Conservation (phyloP, 1,284 basidiomycete species). For the Quambalaria eucalypti region DNA sequence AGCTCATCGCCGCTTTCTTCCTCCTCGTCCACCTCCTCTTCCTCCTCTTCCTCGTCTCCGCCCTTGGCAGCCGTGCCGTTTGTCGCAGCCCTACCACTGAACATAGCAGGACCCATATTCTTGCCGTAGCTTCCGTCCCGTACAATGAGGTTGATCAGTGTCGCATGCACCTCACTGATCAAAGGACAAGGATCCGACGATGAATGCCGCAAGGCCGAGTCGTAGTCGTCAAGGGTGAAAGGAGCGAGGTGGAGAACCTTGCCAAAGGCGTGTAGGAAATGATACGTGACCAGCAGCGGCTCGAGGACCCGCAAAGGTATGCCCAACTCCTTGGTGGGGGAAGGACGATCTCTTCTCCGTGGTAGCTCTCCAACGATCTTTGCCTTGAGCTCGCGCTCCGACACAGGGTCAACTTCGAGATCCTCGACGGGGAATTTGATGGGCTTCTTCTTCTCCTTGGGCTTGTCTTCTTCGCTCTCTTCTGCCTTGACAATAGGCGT, state of each 20-base stretch:
- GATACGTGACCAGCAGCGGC: slow-evolving; percentile 77
- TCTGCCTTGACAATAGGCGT: slow-evolving; percentile 7
- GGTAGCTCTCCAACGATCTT: slow-evolving; percentile 27
- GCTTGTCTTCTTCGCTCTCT: slow-evolving; percentile 58
- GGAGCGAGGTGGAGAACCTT: slow-evolving; percentile 79
- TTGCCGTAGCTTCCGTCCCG: slow-evolving; percentile 61
- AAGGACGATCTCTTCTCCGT: slow-evolving; percentile 51
- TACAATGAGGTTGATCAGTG: slow-evolving; percentile 72
- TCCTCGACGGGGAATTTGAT: slow-evolving; percentile 61
- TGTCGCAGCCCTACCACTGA: background rate
- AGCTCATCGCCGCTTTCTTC: slow-evolving; percentile 28
- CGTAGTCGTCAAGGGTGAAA: slow-evolving; percentile 88
- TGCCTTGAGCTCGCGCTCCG: slow-evolving; percentile 35
- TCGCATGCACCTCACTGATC: slow-evolving; percentile 77
- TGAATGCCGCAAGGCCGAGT: slow-evolving; percentile 72
- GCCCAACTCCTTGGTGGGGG: slow-evolving; percentile 56
- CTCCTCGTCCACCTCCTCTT: slow-evolving; percentile 25
- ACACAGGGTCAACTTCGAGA: slow-evolving; percentile 46
- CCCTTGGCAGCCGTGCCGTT: slow-evolving; percentile 10
- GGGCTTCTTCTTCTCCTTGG: slow-evolving; percentile 73
- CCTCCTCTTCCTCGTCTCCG: slow-evolving; percentile 25
- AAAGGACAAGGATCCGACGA: slow-evolving; percentile 64
- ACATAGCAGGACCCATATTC: too few species aligned
- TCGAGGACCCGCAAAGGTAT: slow-evolving; percentile 65
- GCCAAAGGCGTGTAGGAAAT: slow-evolving; percentile 81